These are phyloP conservation scores for Auriscalpium microsporum DNA, from an alignment of 768 basidiomycete species.

Conservation along the genomic window DNA sequence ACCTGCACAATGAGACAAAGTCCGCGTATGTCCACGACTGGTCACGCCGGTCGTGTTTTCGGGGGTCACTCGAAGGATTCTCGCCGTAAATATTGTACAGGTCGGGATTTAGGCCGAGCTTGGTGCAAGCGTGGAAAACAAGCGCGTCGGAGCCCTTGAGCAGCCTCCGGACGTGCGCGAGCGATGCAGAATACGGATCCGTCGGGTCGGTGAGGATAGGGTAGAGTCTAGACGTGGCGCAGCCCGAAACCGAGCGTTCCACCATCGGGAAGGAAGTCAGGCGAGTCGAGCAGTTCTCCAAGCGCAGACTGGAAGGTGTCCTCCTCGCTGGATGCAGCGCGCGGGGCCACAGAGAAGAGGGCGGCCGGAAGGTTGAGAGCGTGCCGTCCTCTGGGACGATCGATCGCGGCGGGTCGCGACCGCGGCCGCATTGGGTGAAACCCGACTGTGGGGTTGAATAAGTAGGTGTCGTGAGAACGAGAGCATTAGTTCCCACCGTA, in stretches of 20 bases:
- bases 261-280: constrained; percentile 29
- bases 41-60: too few species aligned
- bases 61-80: not conserved
- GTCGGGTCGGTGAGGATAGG: constrained; percentile 15
- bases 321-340: constrained; percentile 1
- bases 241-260: constrained; percentile 34
- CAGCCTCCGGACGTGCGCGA: not conserved
- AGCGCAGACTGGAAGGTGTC: constrained; percentile 11
- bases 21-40: not conserved
- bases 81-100: not conserved
- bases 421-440: too few species aligned
- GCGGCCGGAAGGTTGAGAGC: not conserved
- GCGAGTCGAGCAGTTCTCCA: constrained; percentile 23
- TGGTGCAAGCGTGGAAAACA: not conserved
- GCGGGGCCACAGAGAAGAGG: not conserved
- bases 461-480: too few species aligned
- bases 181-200: too few species aligned
- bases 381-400: too few species aligned
- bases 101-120: constrained; percentile 1
- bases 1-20: constrained; percentile 2
- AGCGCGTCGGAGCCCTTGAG: constrained; percentile 1
- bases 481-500: too few species aligned
- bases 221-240: constrained; percentile 29
- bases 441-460: too few species aligned
- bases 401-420: too few species aligned